phyloP scores from a whole-genome alignment of 768 basidiomycete genomes.

The Gelatoporia subvermispora region DNA sequence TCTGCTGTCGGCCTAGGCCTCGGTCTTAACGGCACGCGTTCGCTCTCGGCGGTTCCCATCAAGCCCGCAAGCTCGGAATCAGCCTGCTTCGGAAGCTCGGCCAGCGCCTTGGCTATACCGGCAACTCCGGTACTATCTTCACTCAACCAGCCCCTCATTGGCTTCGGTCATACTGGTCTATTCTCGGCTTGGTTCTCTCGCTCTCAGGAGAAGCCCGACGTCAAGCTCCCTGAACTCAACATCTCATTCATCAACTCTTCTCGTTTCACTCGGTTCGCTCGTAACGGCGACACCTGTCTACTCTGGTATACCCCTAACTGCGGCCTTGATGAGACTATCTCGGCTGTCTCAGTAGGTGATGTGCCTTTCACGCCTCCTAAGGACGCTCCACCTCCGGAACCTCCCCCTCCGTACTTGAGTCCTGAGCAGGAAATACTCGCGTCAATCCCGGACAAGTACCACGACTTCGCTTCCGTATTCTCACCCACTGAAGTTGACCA shows the following conservation, averaged over 20 bases:
- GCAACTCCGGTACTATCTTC: too few relatives aligned
- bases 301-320: slow-evolving; percentile 5
- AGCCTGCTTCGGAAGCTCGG: not conserved
- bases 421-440: not conserved
- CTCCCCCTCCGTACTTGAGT: not conserved
- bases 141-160: not conserved
- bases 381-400: not conserved
- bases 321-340: slow-evolving; percentile 1
- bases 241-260: slow-evolving; percentile 1
- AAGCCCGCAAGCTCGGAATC: not conserved
- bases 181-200: not conserved
- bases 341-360: not conserved
- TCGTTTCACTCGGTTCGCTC: not conserved
- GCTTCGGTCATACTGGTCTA: not conserved
- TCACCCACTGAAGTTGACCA: slow-evolving; percentile 19
- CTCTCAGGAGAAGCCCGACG: not conserved
- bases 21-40: slow-evolving; percentile 10
- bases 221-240: not conserved
- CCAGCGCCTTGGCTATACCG: too few relatives aligned
- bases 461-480: slow-evolving; percentile 27
- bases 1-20: slow-evolving; percentile 14
- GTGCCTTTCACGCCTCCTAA: too few relatives aligned
- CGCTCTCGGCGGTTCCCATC: not conserved
- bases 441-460: slow-evolving; percentile 16
- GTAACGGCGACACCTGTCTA: not conserved